A percentile compares a stretch with the other conserved stretches of the same genome.
phyloP scores from a whole-genome alignment of 1,139 yeast genomes.

The Ogataea hybrid region DNA sequence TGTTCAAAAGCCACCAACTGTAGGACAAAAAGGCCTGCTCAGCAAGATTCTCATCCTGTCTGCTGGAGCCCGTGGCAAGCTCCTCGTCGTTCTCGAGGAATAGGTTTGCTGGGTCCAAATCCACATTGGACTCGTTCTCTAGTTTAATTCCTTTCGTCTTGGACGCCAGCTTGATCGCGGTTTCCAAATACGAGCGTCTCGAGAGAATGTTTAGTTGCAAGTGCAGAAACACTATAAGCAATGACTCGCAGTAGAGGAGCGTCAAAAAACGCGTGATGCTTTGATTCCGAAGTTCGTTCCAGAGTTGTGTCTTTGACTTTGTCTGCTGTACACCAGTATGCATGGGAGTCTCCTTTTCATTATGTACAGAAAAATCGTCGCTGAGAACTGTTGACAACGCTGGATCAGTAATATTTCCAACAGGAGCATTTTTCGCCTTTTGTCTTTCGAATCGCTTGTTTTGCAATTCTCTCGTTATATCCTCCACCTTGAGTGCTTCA shows the following conservation, averaged over 20 bases:
- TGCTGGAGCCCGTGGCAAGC: constrained; percentile 18
- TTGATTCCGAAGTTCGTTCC: constrained; percentile 79
- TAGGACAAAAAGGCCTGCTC: constrained; percentile 86
- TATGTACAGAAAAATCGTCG: constrained; percentile 29
- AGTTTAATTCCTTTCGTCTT: constrained; percentile 31
- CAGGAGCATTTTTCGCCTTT: constrained; percentile 41
- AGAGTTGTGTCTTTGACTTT: constrained; percentile 71
- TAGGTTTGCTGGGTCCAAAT: constrained; percentile 14
- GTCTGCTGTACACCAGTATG: not conserved
- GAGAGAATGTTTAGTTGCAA: constrained; percentile 87
- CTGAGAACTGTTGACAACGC: constrained; percentile 30
- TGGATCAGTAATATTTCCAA: constrained; percentile 29
- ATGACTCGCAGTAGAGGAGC: constrained; percentile 63
- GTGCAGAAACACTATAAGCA: constrained; percentile 73
- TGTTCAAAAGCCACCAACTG: constrained; percentile 92
- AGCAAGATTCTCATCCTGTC: constrained; percentile 46
- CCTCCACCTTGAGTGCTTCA: constrained; percentile 67
- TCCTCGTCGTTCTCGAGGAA: constrained; percentile 15
- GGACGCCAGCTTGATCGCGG: constrained; percentile 68
- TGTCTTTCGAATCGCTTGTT: constrained; percentile 47
- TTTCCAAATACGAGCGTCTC: constrained; percentile 77
- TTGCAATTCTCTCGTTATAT: constrained; percentile 68
- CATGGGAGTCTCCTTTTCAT: constrained; percentile 9
- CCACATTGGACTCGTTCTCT: constrained; percentile 18
- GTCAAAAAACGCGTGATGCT: constrained; percentile 75